Conservation (phyloP, 345 rosid genomes). For the Gossypium arboreum region DNA sequence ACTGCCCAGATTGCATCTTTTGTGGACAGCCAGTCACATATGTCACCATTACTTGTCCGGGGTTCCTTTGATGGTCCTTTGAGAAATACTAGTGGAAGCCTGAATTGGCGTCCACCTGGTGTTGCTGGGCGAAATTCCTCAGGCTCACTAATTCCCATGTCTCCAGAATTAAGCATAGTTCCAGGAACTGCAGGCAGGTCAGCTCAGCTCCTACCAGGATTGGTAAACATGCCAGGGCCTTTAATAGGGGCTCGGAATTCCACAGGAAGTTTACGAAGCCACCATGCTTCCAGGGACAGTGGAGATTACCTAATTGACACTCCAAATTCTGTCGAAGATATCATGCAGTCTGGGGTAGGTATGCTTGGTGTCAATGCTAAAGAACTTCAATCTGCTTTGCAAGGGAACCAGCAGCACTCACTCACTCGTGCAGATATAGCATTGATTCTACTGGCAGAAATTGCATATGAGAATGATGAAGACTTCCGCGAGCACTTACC, state of each 20-base stretch:
- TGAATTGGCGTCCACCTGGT: conserved; percentile 93
- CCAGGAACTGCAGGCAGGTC: conserved; percentile 87
- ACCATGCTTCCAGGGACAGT: conserved; percentile 94
- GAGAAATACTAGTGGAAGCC: conserved; percentile 86
- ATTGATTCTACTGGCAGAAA: conserved; percentile 90
- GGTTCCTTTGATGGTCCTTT: conserved; percentile 97
- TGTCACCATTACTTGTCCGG: conserved; percentile 95
- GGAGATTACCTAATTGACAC: conserved; percentile 95
- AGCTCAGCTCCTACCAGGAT: conserved; percentile 81
- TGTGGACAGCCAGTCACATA: conserved; percentile 81
- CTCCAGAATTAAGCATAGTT: conserved; percentile 76
- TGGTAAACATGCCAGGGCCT: conserved; percentile 96
- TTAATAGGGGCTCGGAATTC: conserved; percentile 91
- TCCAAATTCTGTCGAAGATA: conserved; percentile 90
- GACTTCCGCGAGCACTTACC: conserved; percentile 99
- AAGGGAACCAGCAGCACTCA: conserved; percentile 97
- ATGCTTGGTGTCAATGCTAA: conserved; percentile 81
- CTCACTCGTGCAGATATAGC: conserved; percentile 99
- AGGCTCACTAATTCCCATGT: conserved; percentile 90
- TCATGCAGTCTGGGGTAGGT: conserved; percentile 66
- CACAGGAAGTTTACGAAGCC: conserved; percentile 91
- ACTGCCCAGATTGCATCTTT: conserved; percentile 64
- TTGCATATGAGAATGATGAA: conserved; percentile 97
- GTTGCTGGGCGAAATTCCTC: conserved; percentile 86
- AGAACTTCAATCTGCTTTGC: conserved; percentile 97